Evolutionary conservation across 371 early-diverging fungal species (phyloP).

Genomic region (Phascolomyces articulosus): DNA sequence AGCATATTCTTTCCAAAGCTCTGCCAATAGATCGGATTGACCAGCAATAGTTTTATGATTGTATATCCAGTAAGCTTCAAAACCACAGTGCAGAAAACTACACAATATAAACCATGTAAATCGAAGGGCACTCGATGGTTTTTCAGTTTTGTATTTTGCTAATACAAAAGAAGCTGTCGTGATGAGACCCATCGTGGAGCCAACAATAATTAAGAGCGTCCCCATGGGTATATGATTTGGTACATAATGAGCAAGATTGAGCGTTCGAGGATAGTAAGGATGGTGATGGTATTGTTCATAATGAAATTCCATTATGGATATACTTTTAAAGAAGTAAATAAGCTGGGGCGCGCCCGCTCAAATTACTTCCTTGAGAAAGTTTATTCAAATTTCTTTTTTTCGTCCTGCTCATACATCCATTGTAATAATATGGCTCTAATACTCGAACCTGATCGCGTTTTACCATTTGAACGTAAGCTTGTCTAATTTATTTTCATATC

Average conservation of each 20-base stretch:
- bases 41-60: slow-evolving; percentile 66
- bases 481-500: too few species aligned
- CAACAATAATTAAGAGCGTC: slow-evolving; percentile 44
- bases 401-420: too few species aligned
- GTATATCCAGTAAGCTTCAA: slow-evolving; percentile 88
- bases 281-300: slow-evolving; percentile 24
- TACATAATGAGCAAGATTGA: slow-evolving; percentile 56
- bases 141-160: slow-evolving; percentile 16
- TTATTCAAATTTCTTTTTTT: too few species aligned
- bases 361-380: too few species aligned
- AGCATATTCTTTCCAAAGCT: slow-evolving; percentile 94
- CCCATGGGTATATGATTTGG: slow-evolving; percentile 42
- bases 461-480: too few species aligned
- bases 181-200: slow-evolving; percentile 32
- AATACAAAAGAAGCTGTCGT: slow-evolving; percentile 24
- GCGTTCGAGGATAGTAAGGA: slow-evolving; percentile 61
- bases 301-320: too few species aligned
- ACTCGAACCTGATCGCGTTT: too few species aligned
- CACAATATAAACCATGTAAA: slow-evolving; percentile 84
- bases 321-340: too few species aligned
- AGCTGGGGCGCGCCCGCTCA: too few species aligned
- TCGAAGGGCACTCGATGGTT: slow-evolving; percentile 32
- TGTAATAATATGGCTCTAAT: too few species aligned
- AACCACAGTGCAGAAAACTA: slow-evolving; percentile 76
- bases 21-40: slow-evolving; percentile 66